Evolutionary conservation across 768 basidiomycete species (phyloP), one percentile per base, ranked within the genome.

Genomic region (Rossbeevera mucosa): DNA sequence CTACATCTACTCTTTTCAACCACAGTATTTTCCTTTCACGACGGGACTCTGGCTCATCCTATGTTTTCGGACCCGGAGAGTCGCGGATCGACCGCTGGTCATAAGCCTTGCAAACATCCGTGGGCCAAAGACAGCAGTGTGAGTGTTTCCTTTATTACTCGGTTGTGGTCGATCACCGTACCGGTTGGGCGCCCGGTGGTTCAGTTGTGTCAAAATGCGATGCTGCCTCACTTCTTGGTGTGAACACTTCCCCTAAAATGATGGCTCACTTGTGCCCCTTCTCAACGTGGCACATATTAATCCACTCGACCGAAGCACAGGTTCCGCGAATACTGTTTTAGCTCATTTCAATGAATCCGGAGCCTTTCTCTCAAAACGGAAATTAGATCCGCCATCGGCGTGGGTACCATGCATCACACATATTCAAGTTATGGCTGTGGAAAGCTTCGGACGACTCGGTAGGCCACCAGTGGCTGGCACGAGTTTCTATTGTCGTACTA

Each of bases 131-230:
- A 22, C 40, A 42, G 40, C 21, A 7, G n/a, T 24, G 6, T 4
- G 29, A 8, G 20, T 18, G 22, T 18, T 24, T 20, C 30, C 9
- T 31, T 7, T 13, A 22, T 25, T 5, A 5, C 20, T 21, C 59
- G 58, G 59, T 28, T 46, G 21, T 6, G 26, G 20, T 20, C 22
- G 3, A 57, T 8, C 18, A 0, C 50, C 50, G 50, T 49, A 11
- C 54, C 58, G 43, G 54, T 46, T 3, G 22, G 42, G 6, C 12
- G 11, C 6, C 48, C 59, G 59, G 55, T 7, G 20, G n/a, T 26
- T 2, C 33, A 18, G 13, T n/a, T 9, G 45, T 1, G 26, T 49
- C 11, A n/a, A 41, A 30, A 48, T 21, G 54, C 59, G 3, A 54
- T 60, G 57, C 22, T 51, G 16, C 21, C 49, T 7, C 26, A 36